Conservation (phyloP, 805 yeast species). For the Saccharomycopsis guyanensis region DNA sequence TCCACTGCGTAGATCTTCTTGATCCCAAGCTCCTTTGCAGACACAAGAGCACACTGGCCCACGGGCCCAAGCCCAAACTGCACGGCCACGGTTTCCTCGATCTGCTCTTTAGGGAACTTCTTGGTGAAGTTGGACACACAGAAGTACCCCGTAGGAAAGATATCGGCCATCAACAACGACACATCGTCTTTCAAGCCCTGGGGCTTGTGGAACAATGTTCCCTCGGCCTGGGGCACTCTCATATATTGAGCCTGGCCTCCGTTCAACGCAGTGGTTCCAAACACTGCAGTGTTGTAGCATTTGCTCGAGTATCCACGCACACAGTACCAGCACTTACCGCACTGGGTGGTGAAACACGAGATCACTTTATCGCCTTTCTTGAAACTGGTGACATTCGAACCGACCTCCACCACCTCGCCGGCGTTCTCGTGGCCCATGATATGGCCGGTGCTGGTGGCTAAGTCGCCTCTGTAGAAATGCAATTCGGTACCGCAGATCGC, state of each 20-base stretch:
- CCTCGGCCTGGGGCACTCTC: conserved; percentile 48
- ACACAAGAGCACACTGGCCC: conserved; percentile 44
- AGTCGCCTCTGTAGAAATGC: conserved; percentile 48
- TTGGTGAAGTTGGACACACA: conserved; percentile 46
- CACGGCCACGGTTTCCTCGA: conserved; percentile 34
- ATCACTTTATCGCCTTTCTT: conserved; percentile 40
- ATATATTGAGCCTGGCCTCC: conserved; percentile 62
- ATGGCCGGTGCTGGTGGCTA: conserved; percentile 31
- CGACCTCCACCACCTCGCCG: conserved; percentile 37
- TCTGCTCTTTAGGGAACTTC: conserved; percentile 30
- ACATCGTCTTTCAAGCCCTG: conserved; percentile 33
- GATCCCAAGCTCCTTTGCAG: conserved; percentile 39
- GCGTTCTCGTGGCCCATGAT: conserved; percentile 47
- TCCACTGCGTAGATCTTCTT: conserved; percentile 41
- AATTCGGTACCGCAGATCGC: conserved; percentile 51
- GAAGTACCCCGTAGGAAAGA: conserved; percentile 55
- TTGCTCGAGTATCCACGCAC: conserved; percentile 45
- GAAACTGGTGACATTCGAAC: conserved; percentile 30
- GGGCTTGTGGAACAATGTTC: conserved; percentile 41
- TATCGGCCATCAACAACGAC: conserved; percentile 53
- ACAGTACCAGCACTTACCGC: conserved; percentile 56
- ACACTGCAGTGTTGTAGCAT: conserved; percentile 47
- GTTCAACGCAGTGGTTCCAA: conserved; percentile 48
- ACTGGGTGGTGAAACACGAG: conserved; percentile 45
- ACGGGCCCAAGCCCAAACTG: conserved; percentile 59